Base-by-base conservation (phyloP, 2,329 filamentous ascomycete species). In the Penicillium carneum region DNA sequence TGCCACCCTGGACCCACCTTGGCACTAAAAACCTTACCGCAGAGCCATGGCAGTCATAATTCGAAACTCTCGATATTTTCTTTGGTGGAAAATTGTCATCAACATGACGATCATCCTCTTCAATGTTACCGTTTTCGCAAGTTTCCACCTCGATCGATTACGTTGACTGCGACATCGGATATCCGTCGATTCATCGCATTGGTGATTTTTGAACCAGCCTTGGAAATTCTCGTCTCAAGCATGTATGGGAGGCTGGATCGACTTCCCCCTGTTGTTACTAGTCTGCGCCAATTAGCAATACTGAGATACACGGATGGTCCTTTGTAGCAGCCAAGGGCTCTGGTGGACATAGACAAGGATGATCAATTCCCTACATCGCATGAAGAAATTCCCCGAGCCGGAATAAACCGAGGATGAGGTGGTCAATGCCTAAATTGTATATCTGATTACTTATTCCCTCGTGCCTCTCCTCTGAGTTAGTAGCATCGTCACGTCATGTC, bases 261-360 rank as follows among this genome's bases (percentile, higher is more conserved):
- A 9, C 38, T 33, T 20, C 11, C 23, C 23, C 16, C 12, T n/a
- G 26, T 50, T 42, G 45, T 31, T 34, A 57, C 38, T 29, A 50
- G 29, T 9, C 29, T 50, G 14, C 7, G 45, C 36, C 45, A 57
- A 57, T 29, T 29, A 41, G 18, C 34, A 26, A 14, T 10, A 41
- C 11, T 26, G 23, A 26, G 23, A 26, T 50, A 50, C 29, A 47
- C 20, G 18, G 10, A 39, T 11, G 26, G n/a, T 18, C 38, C 33
- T 49, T 23, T 16, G 31, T 38, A n/a, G 23, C 48, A 52, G 55
- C 55, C 55, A 58, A 58, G 55, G 33, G 12, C 31, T 52, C 33
- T 18, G 11, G 20, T 52, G 16, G 31, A 9, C 11, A 36, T 31
- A 23, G 55, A 29, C 0, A 31, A 52, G 20, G 31, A 39, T 45